These are phyloP conservation scores for Spencermartinsiella ligniputridi DNA, from an alignment of 1,139 yeast genomes.

Conservation along the genomic window DNA sequence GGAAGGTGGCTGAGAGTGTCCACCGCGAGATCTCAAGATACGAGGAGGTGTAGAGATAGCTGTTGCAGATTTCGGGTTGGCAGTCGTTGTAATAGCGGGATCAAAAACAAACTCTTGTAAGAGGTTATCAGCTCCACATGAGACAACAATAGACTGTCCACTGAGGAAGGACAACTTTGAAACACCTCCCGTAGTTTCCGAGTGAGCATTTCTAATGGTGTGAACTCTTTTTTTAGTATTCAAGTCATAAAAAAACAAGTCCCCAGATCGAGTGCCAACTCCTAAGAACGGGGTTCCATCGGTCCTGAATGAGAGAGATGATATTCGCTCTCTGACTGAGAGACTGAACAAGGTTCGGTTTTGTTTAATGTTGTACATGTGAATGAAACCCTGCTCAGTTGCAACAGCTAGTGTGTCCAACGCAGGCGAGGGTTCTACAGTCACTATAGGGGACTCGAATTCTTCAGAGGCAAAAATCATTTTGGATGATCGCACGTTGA, in stretches of 20 bases:
- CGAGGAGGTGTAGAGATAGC: constrained; percentile 82
- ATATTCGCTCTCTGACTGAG: constrained; percentile 55
- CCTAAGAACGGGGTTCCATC: constrained; percentile 86
- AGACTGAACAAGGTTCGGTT: constrained; percentile 57
- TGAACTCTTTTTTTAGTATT: constrained; percentile 70
- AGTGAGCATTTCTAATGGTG: constrained; percentile 65
- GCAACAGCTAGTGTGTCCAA: constrained; percentile 82
- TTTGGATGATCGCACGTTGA: constrained; percentile 77
- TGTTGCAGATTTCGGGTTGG: constrained; percentile 33
- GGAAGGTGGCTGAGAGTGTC: constrained; percentile 90
- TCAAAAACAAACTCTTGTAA: constrained; percentile 91
- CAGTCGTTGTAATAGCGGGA: constrained; percentile 68
- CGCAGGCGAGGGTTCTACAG: constrained; percentile 79
- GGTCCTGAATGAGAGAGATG: constrained; percentile 82
- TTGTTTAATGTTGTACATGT: constrained; percentile 63
- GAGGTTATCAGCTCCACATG: constrained; percentile 89
- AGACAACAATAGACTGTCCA: constrained; percentile 90
- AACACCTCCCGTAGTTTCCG: constrained; percentile 74
- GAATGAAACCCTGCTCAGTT: constrained; percentile 61
- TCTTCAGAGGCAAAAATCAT: constrained; percentile 55
- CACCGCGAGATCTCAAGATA: constrained; percentile 88
- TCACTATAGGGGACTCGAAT: constrained; percentile 42
- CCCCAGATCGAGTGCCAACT: constrained; percentile 77
- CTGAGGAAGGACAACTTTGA: constrained; percentile 69
- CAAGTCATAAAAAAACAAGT: constrained; percentile 78